A percentile compares a stretch with the other conserved stretches of the same genome.
Evolutionary conservation across 2,329 filamentous ascomycete species (phyloP).

Genomic region (Alternaria solani): DNA sequence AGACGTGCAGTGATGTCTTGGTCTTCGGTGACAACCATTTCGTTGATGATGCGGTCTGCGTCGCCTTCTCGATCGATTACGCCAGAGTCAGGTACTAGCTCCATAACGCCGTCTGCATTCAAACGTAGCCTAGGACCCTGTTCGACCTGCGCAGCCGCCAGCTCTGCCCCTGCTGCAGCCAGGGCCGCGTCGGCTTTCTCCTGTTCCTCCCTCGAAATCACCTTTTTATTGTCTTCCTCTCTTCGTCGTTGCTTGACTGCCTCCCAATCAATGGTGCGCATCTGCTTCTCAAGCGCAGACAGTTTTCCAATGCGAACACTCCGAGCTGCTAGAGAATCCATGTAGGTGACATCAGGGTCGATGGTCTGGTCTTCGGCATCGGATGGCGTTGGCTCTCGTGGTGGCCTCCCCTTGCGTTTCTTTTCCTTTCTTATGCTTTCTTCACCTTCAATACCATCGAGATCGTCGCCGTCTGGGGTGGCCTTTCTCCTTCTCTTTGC

Average conservation of each 20-base stretch:
- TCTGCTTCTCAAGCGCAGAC: slow-evolving; percentile 76
- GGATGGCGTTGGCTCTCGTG: slow-evolving; percentile 43
- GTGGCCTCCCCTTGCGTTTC: slow-evolving; percentile 38
- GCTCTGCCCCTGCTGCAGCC: slow-evolving; percentile 24
- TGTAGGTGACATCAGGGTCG: slow-evolving; percentile 71
- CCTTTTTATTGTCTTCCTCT: slow-evolving; percentile 42
- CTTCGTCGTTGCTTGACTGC: slow-evolving; percentile 55
- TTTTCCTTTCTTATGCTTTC: slow-evolving; percentile 17
- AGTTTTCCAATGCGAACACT: slow-evolving; percentile 71
- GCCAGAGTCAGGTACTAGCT: slow-evolving; percentile 73
- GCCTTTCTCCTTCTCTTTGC: slow-evolving; percentile 25
- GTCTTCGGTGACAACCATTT: slow-evolving; percentile 72
- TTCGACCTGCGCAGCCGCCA: slow-evolving; percentile 21
- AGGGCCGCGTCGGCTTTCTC: slow-evolving; percentile 34
- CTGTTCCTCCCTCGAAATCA: slow-evolving; percentile 32
- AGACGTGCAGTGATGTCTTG: slow-evolving; percentile 78
- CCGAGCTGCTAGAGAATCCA: slow-evolving; percentile 76
- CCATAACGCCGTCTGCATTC: slow-evolving; percentile 72
- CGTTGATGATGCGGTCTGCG: slow-evolving; percentile 63
- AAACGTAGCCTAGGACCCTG: slow-evolving; percentile 63
- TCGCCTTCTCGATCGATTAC: slow-evolving; percentile 73
- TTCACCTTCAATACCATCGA: slow-evolving; percentile 17
- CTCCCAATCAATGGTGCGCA: slow-evolving; percentile 71
- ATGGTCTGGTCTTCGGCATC: slow-evolving; percentile 59
- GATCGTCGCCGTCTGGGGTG: slow-evolving; percentile 19